A percentile compares a stretch with the other conserved stretches of the same genome.
Conservation (phyloP, 352 stramenopile genomes). For the Peronosclerospora sorghi region DNA sequence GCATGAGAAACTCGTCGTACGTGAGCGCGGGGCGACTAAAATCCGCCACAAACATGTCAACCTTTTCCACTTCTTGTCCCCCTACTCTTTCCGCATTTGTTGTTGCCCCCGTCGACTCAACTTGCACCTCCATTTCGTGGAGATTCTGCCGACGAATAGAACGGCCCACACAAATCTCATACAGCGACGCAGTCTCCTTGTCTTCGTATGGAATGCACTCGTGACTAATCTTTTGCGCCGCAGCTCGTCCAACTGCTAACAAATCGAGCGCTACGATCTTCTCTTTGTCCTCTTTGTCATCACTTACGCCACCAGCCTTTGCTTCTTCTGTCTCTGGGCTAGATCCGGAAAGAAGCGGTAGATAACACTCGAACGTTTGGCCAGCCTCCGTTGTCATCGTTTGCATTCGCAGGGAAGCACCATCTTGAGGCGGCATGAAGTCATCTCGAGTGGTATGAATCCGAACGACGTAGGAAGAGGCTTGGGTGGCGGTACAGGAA, state of each 20-base stretch:
- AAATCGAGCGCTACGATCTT: constrained; percentile 12
- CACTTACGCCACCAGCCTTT: background rate
- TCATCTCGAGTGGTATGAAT: constrained; percentile 37
- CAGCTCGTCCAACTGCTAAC: constrained; percentile 40
- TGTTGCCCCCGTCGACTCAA: constrained; percentile 8
- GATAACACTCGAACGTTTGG: constrained; percentile 63
- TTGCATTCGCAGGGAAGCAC: constrained; percentile 23
- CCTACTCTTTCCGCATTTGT: background rate
- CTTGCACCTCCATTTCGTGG: constrained; percentile 6
- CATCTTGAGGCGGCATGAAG: constrained; percentile 17
- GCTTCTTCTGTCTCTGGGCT: background rate
- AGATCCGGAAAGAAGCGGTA: constrained; percentile 24
- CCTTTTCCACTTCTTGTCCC: constrained; percentile 25
- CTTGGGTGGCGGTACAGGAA: constrained; percentile 13
- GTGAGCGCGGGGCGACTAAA: constrained; percentile 11
- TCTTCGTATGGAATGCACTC: constrained; percentile 61
- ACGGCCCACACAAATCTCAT: constrained; percentile 52
- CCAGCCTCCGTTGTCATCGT: constrained; percentile 55
- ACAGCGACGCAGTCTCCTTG: constrained; percentile 34
- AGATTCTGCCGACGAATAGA: constrained; percentile 45
- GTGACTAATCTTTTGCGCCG: constrained; percentile 40
- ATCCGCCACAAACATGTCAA: constrained; percentile 31
- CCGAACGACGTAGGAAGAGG: constrained; percentile 58
- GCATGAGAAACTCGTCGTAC: constrained; percentile 39
- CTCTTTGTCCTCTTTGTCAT: constrained; percentile 3